Base-by-base conservation (phyloP, 306 rosid genomes). In the Echinosophora koreensis region DNA sequence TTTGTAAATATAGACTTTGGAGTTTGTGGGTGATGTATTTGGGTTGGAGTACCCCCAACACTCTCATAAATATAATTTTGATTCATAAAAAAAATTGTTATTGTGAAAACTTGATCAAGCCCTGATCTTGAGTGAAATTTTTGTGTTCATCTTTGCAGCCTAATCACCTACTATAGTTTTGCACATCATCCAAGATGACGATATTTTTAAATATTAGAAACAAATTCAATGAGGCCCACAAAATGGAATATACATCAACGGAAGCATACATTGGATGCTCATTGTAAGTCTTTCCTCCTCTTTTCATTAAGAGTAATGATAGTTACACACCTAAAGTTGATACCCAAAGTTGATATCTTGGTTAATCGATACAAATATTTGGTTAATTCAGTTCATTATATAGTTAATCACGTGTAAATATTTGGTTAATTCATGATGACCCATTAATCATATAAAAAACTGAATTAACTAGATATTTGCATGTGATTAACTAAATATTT, bases 231-330 rank as follows among this genome's bases (percentile, higher is more conserved):
- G 57, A 78, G 68, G 85, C 81, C 15, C n/a, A 81, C 69, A 54
- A 87, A 74, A 77, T 83, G 81, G 63, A 75, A 73, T 72, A 57
- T 87, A 61, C 81, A 80, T 73, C 84, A 83, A 69, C 62, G 84
- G 38, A 82, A 79, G 72, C 88, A 88, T 82, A 87, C 90, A 15
- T 85, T 88, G 46, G 54, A 77, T 70, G 81, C 68, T 78, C 56
- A 83, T 69, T 66, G 93, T 88, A 82, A 88, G 89, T 12, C 11
- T 34, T 69, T 62, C 54, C 39, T 74, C 12, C 42, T 42, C 57
- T 61, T 42, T 81, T 3, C 18, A 38, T 38, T 38, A 38, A 38
- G n/a, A n/a, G n/a, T n/a, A n/a, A n/a, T n/a, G n/a, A n/a, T n/a
- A n/a, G n/a, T n/a, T n/a, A n/a, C n/a, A n/a, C n/a, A n/a, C n/a